These are phyloP conservation scores for Talaromyces sp. DNA, from an alignment of 2,329 filamentous ascomycete genomes.

Conservation along the genomic window DNA sequence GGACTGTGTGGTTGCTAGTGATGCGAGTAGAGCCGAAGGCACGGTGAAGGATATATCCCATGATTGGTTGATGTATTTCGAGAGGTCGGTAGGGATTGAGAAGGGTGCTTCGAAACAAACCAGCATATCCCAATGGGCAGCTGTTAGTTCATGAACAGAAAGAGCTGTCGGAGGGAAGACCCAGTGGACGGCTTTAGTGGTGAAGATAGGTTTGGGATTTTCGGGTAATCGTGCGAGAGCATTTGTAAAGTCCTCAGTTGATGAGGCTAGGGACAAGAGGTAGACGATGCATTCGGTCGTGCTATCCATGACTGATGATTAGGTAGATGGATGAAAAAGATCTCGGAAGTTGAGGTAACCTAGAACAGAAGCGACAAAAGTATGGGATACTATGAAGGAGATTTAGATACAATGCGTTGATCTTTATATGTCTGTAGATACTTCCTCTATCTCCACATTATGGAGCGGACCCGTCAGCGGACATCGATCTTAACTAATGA, in stretches of 20 bases:
- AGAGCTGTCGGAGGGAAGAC: slow-evolving; percentile 1
- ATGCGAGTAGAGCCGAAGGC: background rate
- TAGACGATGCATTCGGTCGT: background rate
- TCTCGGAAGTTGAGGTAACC: background rate
- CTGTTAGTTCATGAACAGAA: slow-evolving; percentile 2
- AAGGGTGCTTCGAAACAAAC: background rate
- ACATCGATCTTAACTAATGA: background rate
- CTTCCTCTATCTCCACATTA: background rate
- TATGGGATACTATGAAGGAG: background rate
- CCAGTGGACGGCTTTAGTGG: background rate
- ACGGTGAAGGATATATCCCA: slow-evolving; percentile 1
- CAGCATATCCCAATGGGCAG: slow-evolving; percentile 1
- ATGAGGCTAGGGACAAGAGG: background rate
- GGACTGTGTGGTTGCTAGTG: background rate
- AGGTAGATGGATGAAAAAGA: background rate
- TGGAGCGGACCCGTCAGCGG: background rate
- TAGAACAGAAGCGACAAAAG: background rate
- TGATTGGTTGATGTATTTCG: background rate
- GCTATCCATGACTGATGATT: background rate
- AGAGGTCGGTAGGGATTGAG: background rate
- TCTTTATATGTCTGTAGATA: background rate
- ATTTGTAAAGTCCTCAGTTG: background rate
- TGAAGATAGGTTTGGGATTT: background rate
- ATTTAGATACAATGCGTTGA: background rate
- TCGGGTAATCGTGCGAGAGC: background rate